These are phyloP conservation scores for Sphenostylis stenocarpa DNA, from an alignment of 306 rosid genomes.

Conservation along the genomic window DNA sequence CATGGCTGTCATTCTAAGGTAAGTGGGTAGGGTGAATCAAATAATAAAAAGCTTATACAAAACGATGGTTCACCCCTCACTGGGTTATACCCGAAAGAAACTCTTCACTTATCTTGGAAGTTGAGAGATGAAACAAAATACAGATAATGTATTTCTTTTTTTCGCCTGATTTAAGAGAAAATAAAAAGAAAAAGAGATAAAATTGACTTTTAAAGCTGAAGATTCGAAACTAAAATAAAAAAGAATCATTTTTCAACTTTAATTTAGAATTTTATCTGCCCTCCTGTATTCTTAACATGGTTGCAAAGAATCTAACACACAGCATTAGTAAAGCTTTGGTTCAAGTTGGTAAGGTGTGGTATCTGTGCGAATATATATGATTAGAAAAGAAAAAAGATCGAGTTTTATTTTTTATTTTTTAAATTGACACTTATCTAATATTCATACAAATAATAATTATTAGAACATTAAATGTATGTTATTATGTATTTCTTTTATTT, in stretches of 20 bases:
- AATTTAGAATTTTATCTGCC: no score
- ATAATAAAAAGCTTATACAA: background rate
- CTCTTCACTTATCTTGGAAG: background rate
- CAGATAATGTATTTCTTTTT: no score
- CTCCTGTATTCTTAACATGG: background rate
- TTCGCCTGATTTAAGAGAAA: no score
- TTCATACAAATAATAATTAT: background rate
- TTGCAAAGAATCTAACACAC: background rate
- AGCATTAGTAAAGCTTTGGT: background rate
- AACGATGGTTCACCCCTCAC: background rate
- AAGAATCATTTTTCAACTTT: background rate
- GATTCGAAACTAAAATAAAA: no score
- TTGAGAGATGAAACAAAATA: background rate
- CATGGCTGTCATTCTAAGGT: constrained; percentile 45
- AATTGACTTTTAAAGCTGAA: background rate
- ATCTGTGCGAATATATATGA: background rate
- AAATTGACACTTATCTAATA: background rate
- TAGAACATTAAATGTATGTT: background rate
- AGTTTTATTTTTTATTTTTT: background rate
- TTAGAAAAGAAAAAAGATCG: background rate
- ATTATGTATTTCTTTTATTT: background rate
- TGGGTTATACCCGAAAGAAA: background rate
- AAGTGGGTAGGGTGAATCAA: background rate
- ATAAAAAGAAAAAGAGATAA: no score
- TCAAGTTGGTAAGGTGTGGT: background rate